Evolutionary conservation across 2,329 filamentous ascomycete species (phyloP), one percentile per base, ranked within the genome.

Genomic region (Sclerotinia minor): DNA sequence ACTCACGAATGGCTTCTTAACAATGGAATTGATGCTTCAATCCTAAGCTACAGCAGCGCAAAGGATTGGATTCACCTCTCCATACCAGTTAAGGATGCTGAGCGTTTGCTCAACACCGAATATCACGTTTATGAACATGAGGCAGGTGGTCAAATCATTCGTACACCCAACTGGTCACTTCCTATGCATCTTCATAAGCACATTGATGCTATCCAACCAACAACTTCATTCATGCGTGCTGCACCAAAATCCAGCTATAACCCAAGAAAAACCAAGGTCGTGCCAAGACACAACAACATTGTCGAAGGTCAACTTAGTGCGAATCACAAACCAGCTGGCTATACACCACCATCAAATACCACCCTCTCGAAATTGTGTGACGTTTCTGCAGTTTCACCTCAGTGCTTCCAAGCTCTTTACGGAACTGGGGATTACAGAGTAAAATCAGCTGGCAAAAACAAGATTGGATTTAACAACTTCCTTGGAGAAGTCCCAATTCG

Each of bases 321-420:
- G 24, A 59, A 50, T 2, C 41, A 64, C 4, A 49, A 29, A 38
- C 58, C 65, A n/a, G 71, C 64, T 72, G 70, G 67, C 68, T 79
- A 76, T 52, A 72, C 67, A 66, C 74, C 64, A 72, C 73, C 73
- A 67, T 76, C 69, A 21, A 74, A 77, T 65, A 61, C 73, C 11
- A 75, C 70, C n/a, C 67, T 73, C 32, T 52, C 68, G 15, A 65
- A 69, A 67, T 80, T 98, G 93, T 81, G 94, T 93, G 75, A 97
- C 41, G 44, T 71, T 24, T 65, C 64, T 45, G 67, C 69, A 32
- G 71, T 73, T 2, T 72, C 72, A 9, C 69, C 69, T 24, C 55
- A 72, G 13, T 73, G 72, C 47, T 73, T 74, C 55, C 60, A 41
- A 24, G 73, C 64, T 38, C 60, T 75, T 0, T 75, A 75, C 44